Evolutionary conservation across 768 basidiomycete genomes (phyloP), one percentile per base, ranked within the genome.

Genomic region (Lactarius psammicola): DNA sequence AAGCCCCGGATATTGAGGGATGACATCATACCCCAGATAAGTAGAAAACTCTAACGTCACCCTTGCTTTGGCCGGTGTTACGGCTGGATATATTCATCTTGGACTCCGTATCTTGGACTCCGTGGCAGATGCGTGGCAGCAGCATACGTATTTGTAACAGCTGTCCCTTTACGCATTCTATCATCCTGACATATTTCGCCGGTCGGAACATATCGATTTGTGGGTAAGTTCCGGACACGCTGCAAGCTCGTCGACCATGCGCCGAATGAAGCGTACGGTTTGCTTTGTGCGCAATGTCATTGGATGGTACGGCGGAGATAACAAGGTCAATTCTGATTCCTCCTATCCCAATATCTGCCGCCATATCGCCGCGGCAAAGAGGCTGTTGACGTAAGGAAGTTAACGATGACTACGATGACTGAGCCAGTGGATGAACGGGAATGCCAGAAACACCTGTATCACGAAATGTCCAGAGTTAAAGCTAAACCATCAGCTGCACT

Each of bases 81-180:
- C 53, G 53, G 56, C 44, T 49, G 55, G 65, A 33, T 62, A 57
- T 62, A 62, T 56, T 42, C 36, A 30, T 44, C 56, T 65, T 11
- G n/a, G 33, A 15, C 23, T 51, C 46, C n/a, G n/a, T n/a, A n/a
- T n/a, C n/a, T n/a, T n/a, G 4, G 40, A 31, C n/a, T n/a, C n/a
- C n/a, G n/a, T n/a, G 40, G 38, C 30, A 13, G 53, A 56, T 34
- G 18, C 18, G 18, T 13, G 30, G 20, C 13, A 7, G 15, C n/a
- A n/a, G 33, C 26, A 23, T 15, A n/a, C 49, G 53, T 54, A 55
- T 59, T 31, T n/a, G 46, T 38, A 36, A 15, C 40, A 34, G 6
- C 5, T 23, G 18, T 23, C 2, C 53, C 23, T 56, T 36, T 36
- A 33, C 28, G 23, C 36, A 42, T 20, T 17, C 17, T 11, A 20